Base-by-base conservation (phyloP, 768 basidiomycete genomes). In the Fomitopsis pulvina region DNA sequence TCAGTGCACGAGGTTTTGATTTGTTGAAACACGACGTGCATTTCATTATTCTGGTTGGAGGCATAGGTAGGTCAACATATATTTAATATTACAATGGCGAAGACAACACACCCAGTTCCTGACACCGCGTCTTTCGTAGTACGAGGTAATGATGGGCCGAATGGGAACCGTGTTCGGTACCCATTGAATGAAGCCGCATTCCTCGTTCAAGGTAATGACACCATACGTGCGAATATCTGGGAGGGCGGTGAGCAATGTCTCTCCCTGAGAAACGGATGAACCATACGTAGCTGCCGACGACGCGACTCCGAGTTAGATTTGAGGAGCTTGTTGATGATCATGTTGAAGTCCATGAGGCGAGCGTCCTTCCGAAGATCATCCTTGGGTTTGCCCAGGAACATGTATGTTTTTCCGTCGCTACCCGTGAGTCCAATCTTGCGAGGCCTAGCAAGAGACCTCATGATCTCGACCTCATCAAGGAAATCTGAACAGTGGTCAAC, bases 151-250 rank as follows among this genome's bases (percentile, higher is more conserved):
- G 39, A 97, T 77, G 0, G 79, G 77, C 25, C 95, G 84, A 30
- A 97, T 67, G 1, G 92, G 87, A 24, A 81, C 75, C 1, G 94
- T 96, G 63, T 98, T 87, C 0, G 87, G 89, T 2, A 99, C 96
- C 96, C 96, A 99, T 80, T 99, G 92, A 49, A 98, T 92, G 43
- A 98, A 81, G 0, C 96, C 96, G 60, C 94, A 97, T 56, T 95
- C 92, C 57, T 98, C 95, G 62, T 96, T 97, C 54, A 99, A 75
- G 4, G 94, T 91, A 24, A 96, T 86, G n/a, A 98, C 92, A n/a
- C 92, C 90, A 61, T 98, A 99, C 2, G 96, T 98, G 22, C 95
- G 83, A 51, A 99, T 92, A 63, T 87, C 95, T 94, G 52, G 3
- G 11, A 12, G 49, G 9, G 24, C 37, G 22, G 10, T 47, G 26